These are phyloP conservation scores for Hypoxylon crocopeplum DNA, from an alignment of 495 filamentous ascomycete genomes.

Conservation along the genomic window DNA sequence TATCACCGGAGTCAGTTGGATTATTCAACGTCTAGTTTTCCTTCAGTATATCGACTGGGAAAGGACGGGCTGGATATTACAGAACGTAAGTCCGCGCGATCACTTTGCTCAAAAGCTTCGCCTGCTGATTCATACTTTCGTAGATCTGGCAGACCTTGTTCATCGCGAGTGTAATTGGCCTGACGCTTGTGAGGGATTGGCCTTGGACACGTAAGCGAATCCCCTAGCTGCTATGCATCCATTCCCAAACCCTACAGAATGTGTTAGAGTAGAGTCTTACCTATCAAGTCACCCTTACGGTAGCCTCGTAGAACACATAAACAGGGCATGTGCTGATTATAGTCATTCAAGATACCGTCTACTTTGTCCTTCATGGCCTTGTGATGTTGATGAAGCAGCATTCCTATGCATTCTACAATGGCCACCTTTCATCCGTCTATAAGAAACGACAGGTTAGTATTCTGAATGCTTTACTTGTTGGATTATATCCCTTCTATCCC, in stretches of 20 bases:
- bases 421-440: slow-evolving; percentile 68
- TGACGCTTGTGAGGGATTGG: slow-evolving; percentile 72
- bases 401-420: slow-evolving; percentile 78
- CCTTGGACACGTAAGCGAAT: slow-evolving; percentile 67
- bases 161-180: slow-evolving; percentile 62
- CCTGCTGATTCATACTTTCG: slow-evolving; percentile 1
- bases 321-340: slow-evolving; percentile 6
- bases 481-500: too few relatives aligned
- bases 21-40: slow-evolving; percentile 63
- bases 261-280: too few relatives aligned
- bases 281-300: too few relatives aligned
- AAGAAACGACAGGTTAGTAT: slow-evolving; percentile 49
- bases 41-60: slow-evolving; percentile 68
- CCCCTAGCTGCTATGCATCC: slow-evolving; percentile 58
- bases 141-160: slow-evolving; percentile 70
- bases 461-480: too few relatives aligned
- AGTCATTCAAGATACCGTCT: slow-evolving; percentile 52
- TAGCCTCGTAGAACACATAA: neutral
- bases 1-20: slow-evolving; percentile 62
- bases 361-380: slow-evolving; percentile 73
- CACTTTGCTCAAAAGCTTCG: neutral
- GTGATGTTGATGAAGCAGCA: slow-evolving; percentile 83
- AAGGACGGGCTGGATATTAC: slow-evolving; percentile 69
- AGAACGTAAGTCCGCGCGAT: slow-evolving; percentile 55
- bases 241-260: slow-evolving; percentile 42